Evolutionary conservation across 2,329 filamentous ascomycete species (phyloP).

Genomic region (Arthrobotrys pseudoclavata): DNA sequence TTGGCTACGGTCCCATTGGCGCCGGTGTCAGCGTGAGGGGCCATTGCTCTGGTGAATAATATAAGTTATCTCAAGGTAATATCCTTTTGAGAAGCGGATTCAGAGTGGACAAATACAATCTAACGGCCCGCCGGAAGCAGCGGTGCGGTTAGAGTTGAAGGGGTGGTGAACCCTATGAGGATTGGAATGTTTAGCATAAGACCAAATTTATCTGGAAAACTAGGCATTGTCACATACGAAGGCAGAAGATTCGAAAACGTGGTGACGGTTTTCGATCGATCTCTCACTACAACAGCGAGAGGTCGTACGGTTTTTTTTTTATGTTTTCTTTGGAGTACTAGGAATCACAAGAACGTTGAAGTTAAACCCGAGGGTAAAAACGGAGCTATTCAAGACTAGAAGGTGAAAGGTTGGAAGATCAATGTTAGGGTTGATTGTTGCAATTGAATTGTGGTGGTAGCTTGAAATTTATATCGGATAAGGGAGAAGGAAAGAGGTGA

Average conservation of each 20-base stretch:
- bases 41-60: constrained; percentile 74
- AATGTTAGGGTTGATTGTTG: not conserved
- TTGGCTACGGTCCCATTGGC: constrained; percentile 70
- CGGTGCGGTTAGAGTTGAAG: constrained; percentile 96
- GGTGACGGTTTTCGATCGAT: constrained; percentile 73
- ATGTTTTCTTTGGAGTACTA: not conserved
- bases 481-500: constrained; percentile 12
- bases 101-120: constrained; percentile 67
- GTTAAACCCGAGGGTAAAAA: not conserved
- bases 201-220: constrained; percentile 35
- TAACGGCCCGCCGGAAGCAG: constrained; percentile 79
- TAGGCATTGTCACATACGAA: constrained; percentile 76
- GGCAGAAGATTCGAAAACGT: constrained; percentile 99
- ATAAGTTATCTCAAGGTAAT: constrained; percentile 6
- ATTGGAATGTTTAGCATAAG: constrained; percentile 41
- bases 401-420: not conserved
- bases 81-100: not conserved
- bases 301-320: constrained; percentile 26
- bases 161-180: constrained; percentile 84
- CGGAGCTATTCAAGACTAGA: not conserved
- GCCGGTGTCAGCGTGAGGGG: constrained; percentile 80
- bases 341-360: not conserved
- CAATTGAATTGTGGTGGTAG: not conserved
- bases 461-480: constrained; percentile 5
- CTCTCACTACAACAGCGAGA: constrained; percentile 55